These are phyloP conservation scores for Paecilomyces sp. DNA, from an alignment of 2,329 filamentous ascomycete genomes.

Conservation along the genomic window DNA sequence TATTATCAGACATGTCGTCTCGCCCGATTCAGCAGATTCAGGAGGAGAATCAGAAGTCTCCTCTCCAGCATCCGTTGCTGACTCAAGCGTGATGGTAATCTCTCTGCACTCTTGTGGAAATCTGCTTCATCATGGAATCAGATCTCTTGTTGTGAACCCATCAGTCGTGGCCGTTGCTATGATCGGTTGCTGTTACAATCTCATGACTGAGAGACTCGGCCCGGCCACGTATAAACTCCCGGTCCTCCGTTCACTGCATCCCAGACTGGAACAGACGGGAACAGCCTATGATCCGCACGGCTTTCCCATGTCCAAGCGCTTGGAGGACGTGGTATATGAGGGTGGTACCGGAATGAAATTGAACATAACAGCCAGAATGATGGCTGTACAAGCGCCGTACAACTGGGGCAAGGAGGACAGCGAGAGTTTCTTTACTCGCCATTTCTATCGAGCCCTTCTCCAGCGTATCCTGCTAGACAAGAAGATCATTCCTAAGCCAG, in stretches of 20 bases:
- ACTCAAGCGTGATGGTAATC: slow-evolving; percentile 64
- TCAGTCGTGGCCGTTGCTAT: slow-evolving; percentile 85
- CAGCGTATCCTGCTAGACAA: slow-evolving; percentile 89
- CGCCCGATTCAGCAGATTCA: slow-evolving; percentile 7
- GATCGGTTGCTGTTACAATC: slow-evolving; percentile 97
- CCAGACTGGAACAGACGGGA: slow-evolving; percentile 61
- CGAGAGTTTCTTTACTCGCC: slow-evolving; percentile 80
- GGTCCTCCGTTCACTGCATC: slow-evolving; percentile 65
- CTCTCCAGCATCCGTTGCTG: not conserved
- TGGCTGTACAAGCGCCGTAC: slow-evolving; percentile 90
- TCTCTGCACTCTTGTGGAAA: slow-evolving; percentile 98
- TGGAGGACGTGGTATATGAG: slow-evolving; percentile 51
- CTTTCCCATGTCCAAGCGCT: slow-evolving; percentile 78
- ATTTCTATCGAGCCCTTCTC: slow-evolving; percentile 85
- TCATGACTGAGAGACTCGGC: slow-evolving; percentile 82
- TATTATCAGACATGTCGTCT: slow-evolving; percentile 28
- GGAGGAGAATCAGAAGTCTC: not conserved
- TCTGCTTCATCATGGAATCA: slow-evolving; percentile 87
- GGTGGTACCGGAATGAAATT: slow-evolving; percentile 62
- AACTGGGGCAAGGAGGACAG: slow-evolving; percentile 85
- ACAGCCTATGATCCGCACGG: slow-evolving; percentile 77
- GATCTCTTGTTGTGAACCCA: slow-evolving; percentile 76
- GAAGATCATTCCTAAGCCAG: slow-evolving; percentile 61
- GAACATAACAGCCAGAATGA: slow-evolving; percentile 96
- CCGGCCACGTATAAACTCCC: slow-evolving; percentile 82